Evolutionary conservation across 2,329 filamentous ascomycete genomes (phyloP).

Genomic region (Claviceps arundinis): DNA sequence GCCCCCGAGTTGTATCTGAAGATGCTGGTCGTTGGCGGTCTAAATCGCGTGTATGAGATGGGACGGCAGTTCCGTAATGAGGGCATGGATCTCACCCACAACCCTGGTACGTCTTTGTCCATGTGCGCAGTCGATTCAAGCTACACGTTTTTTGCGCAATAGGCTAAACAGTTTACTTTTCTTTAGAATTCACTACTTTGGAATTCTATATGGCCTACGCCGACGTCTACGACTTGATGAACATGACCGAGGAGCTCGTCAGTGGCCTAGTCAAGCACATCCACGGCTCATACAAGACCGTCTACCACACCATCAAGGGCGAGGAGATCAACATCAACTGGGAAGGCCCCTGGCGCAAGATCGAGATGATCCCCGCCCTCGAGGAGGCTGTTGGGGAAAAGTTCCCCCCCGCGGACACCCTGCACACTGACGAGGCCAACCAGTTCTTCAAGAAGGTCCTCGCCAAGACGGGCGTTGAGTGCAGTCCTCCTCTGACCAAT

Average conservation of each 20-base stretch:
- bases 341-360: conserved; percentile 82
- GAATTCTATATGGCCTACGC: conserved; percentile 96
- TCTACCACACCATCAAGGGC: conserved; percentile 74
- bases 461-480: conserved; percentile 84
- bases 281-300: conserved; percentile 73
- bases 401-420: conserved; percentile 78
- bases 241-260: conserved; percentile 85
- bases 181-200: conserved; percentile 80
- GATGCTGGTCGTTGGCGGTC: conserved; percentile 85
- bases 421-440: conserved; percentile 82
- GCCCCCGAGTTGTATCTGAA: conserved; percentile 95
- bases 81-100: conserved; percentile 63
- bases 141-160: background rate
- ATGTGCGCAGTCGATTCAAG: background rate
- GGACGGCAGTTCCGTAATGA: conserved; percentile 95
- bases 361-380: conserved; percentile 81
- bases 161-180: background rate
- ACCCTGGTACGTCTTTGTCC: conserved; percentile 36
- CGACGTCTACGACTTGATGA: conserved; percentile 71
- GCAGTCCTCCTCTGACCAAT: conserved; percentile 80
- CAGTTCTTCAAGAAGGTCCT: conserved; percentile 74
- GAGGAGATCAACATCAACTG: conserved; percentile 89
- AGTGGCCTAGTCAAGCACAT: conserved; percentile 79
- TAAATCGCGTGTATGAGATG: conserved; percentile 91
- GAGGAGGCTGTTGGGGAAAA: conserved; percentile 85